Percentiles rank a stretch among this genome's conserved stretches.
Evolutionary conservation across 306 rosid species (phyloP).

Genomic region (Potentilla sterilis): DNA sequence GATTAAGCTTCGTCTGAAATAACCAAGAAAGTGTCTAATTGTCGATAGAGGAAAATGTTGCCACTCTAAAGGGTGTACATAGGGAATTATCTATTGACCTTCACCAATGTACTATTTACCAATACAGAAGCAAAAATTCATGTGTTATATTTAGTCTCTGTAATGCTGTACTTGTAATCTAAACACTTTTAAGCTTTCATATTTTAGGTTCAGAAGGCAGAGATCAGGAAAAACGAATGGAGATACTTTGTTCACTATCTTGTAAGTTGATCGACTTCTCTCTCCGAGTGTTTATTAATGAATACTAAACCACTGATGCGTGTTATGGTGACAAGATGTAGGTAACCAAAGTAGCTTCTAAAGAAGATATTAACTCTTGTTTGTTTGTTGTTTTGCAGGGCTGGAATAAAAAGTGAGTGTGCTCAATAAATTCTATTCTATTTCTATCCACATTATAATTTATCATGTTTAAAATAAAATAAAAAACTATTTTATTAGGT

Average conservation of each 20-base stretch:
- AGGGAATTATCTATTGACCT: not conserved
- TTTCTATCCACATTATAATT: slow-evolving; percentile 27
- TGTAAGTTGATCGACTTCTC: slow-evolving; percentile 49
- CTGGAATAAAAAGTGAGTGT: slow-evolving; percentile 97
- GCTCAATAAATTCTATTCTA: not conserved
- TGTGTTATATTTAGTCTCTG: not conserved
- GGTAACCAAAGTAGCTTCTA: slow-evolving; percentile 9
- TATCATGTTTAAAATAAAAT: slow-evolving; percentile 20
- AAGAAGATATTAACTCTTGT: slow-evolving; percentile 9
- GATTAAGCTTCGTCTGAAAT: not conserved
- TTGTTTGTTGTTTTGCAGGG: slow-evolving; percentile 75
- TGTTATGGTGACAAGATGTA: not conserved
- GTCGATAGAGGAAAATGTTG: not conserved
- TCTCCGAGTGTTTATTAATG: not conserved
- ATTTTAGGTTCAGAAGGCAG: slow-evolving; percentile 83
- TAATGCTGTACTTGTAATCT: not conserved
- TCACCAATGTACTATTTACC: no score
- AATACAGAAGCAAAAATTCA: not conserved
- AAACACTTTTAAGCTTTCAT: slow-evolving; percentile 19
- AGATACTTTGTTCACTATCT: slow-evolving; percentile 96
- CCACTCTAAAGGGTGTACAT: not conserved
- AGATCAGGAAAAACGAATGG: slow-evolving; percentile 79
- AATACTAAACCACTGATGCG: not conserved
- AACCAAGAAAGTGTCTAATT: not conserved
- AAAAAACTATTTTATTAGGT: slow-evolving; percentile 10